Evolutionary conservation across 208 protist species (phyloP).

Genomic region (Trypanosomatidae sp.): DNA sequence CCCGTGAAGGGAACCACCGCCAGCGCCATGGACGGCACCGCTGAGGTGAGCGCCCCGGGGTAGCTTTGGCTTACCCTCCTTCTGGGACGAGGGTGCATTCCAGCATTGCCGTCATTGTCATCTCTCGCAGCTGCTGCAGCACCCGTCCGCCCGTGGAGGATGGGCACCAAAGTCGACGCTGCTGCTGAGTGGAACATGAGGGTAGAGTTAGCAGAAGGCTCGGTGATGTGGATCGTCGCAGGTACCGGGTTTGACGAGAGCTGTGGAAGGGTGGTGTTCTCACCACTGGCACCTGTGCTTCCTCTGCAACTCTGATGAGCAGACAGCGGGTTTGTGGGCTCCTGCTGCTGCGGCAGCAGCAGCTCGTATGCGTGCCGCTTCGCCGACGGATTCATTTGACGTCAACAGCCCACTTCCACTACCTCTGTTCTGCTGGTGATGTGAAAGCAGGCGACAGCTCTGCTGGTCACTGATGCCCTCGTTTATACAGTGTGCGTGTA

Average conservation of each 20-base stretch:
- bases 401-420: neutral
- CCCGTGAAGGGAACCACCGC: slow-evolving; percentile 23
- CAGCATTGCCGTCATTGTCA: neutral
- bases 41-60: neutral
- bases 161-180: neutral
- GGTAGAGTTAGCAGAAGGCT: neutral
- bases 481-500: neutral
- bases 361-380: slow-evolving; percentile 5
- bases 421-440: neutral
- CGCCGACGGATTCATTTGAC: slow-evolving; percentile 4
- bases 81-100: neutral
- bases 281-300: neutral
- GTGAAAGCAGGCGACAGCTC: neutral
- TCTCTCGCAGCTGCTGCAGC: neutral
- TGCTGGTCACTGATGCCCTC: neutral
- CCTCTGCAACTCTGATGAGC: neutral
- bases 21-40: slow-evolving; percentile 12
- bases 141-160: neutral
- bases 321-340: neutral
- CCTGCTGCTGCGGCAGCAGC: slow-evolving; percentile 3
- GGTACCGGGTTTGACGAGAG: neutral
- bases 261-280: neutral
- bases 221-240: neutral
- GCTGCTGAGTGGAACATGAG: neutral
- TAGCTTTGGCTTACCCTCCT: neutral